Conservation (phyloP, 1,139 yeast species). For the Arxiozyma telluris region DNA sequence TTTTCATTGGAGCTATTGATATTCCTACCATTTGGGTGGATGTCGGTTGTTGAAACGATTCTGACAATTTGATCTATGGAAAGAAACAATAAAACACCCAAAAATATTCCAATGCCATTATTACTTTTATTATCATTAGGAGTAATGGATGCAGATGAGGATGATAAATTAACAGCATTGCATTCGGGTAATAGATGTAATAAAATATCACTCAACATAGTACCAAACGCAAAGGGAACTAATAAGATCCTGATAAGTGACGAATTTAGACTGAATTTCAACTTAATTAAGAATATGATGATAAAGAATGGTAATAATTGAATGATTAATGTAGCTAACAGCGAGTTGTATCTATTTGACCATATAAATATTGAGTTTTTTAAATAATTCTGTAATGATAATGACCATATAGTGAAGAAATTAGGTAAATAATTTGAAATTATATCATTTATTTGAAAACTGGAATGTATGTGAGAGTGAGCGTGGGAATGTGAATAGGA, state of each 20-base stretch:
- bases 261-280: constrained; percentile 34
- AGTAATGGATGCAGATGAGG: no score
- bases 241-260: constrained; percentile 19
- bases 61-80: constrained; percentile 48
- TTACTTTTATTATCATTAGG: neutral
- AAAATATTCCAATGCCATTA: constrained; percentile 32
- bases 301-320: constrained; percentile 44
- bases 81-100: constrained; percentile 50
- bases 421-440: neutral
- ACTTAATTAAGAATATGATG: neutral
- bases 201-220: constrained; percentile 60
- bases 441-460: neutral
- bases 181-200: constrained; percentile 54
- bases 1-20: neutral
- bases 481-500: constrained; percentile 4
- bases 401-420: neutral
- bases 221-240: constrained; percentile 64
- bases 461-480: constrained; percentile 7
- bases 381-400: neutral
- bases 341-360: constrained; percentile 39
- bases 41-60: constrained; percentile 35
- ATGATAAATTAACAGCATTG: neutral
- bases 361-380: constrained; percentile 1
- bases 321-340: constrained; percentile 52
- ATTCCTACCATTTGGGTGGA: constrained; percentile 16